Evolutionary conservation across 768 basidiomycete species (phyloP), one percentile per base, ranked within the genome.

Genomic region (Tricholoma sp.): DNA sequence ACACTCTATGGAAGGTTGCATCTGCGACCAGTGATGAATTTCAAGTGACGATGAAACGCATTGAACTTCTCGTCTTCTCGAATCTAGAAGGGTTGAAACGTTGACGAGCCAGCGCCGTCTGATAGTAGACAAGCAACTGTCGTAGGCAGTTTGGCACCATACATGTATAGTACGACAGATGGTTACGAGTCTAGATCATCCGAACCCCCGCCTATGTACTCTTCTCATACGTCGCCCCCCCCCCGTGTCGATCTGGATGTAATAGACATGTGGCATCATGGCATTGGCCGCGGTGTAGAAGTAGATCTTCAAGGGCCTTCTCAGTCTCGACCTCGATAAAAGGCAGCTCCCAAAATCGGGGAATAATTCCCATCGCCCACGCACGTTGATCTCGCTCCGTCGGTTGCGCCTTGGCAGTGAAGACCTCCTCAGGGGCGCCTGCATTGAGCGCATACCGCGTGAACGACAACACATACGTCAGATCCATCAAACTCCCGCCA

Each of bases 401-500:
- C 37, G 14, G 63, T 60, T 14, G 69, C 41, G 37, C 73, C 56
- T 58, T 69, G 68, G 27, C 72, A 63, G 46, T 71, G 58, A 59
- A 55, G 51, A 59, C 35, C 19, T 55, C 27, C 6, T 10, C 18
- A 14, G 52, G 56, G 11, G 19, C 32, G 8, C 39, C 57, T 16
- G 60, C 60, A n/a, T 63, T 66, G 50, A 77, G 54, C 0, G 71
- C 59, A 58, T 76, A 77, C 24, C 72, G 76, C 72, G 63, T 58
- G 52, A 58, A 34, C 18, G 60, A 43, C 56, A 61, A 18, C 18
- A 59, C 59, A 75, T 83, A 81, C 53, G 83, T 83, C 64, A 80
- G 71, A 62, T 86, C 86, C 84, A 86, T 85, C 63, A 80, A 66
- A 2, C 75, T 72, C 7, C 85, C 84, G 0, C 84, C 85, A 7